Evolutionary conservation across 2,329 filamentous ascomycete species (phyloP), one percentile per base, ranked within the genome.

Genomic region (Fusarium aywerte): DNA sequence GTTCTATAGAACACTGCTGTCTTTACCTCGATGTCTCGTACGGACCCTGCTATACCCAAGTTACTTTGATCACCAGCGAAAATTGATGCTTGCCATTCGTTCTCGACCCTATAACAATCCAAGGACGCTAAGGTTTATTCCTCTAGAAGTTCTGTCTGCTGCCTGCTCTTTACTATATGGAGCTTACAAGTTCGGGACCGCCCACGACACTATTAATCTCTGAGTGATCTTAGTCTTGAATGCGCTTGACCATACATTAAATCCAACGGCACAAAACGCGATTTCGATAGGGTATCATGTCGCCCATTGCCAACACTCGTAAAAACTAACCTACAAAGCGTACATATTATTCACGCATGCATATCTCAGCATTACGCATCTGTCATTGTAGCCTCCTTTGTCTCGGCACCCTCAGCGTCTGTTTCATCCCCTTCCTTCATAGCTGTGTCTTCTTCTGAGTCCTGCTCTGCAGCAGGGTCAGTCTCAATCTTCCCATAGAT

Each of bases 401-500:
- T 23, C 31, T 66, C 62, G 15, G 23, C 39, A 18, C 16, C 39
- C 18, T 61, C 53, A 7, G 45, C 39, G 16, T 27, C 36, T 48
- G 27, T 38, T 35, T 60, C 56, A 13, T 68, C 57, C 5, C 25
- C 27, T 32, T 67, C 65, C 32, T 72, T 57, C 71, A 72, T 73
- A n/a, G 47, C 48, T 18, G 60, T 49, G 42, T 74, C 74, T 16
- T 65, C 65, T 4, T 54, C 60, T 4, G 57, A 58, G 16, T 36
- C 56, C 13, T 62, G 64, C 13, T 53, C 65, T 13, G 43, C 61
- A 35, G 44, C 39, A 27, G 55, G 35, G 18, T 43, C 27, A 7
- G 62, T 59, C 15, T 39, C 51, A 9, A 42, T 56, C 31, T 55
- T 63, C 25, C 64, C 62, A 29, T 75, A 80, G 18, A 80, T 70